Base-by-base conservation (phyloP, 441 rosid species). In the Codiaeum variegatum region DNA sequence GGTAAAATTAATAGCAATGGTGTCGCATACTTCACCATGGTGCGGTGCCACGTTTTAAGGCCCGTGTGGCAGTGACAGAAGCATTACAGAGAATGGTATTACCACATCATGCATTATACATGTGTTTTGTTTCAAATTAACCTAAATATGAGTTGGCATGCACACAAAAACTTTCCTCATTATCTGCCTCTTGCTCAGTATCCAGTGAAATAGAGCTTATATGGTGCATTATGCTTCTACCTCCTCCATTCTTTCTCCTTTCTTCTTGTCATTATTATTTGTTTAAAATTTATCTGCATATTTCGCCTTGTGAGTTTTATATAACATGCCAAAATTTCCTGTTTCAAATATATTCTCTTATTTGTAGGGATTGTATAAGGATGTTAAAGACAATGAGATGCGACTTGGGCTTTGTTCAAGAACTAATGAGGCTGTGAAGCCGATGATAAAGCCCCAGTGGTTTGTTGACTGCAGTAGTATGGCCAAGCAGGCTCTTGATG, bases 381-480 rank as follows among this genome's bases (percentile, higher is more conserved):
- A 89, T 77, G 87, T 89, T 69, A 82, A 84, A 74, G 85, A 87
- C 81, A 94, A 94, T 82, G 99, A 92, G 75, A 94, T 94, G 98
- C 85, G 92, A 59, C 96, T 94, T 83, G 98, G 98, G 60, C 73
- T 80, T 76, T 91, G 93, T 82, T 86, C 92, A 80, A 91, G 99
- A 83, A 92, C 83, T 78, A 85, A 74, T 73, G 99, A 92, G 77
- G 92, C 92, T 75, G 76, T 94, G 49, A 98, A 94, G 79, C 98
- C 97, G 58, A 76, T 92, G 92, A 85, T 91, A 76, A 94, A 91
- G 88, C 98, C 96, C 40, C 98, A 91, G 51, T 94, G 97, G 99
- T 94, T 81, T 69, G 97, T 94, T 56, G 81, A 82, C 67, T 92
- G 98, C 82, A 75, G 82, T 74, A 82, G 46, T 75, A 83, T 94